Percentiles rank a stretch among this genome's conserved stretches.
phyloP scores from a whole-genome alignment of 306 rosid genomes.

The Myrica gale region DNA sequence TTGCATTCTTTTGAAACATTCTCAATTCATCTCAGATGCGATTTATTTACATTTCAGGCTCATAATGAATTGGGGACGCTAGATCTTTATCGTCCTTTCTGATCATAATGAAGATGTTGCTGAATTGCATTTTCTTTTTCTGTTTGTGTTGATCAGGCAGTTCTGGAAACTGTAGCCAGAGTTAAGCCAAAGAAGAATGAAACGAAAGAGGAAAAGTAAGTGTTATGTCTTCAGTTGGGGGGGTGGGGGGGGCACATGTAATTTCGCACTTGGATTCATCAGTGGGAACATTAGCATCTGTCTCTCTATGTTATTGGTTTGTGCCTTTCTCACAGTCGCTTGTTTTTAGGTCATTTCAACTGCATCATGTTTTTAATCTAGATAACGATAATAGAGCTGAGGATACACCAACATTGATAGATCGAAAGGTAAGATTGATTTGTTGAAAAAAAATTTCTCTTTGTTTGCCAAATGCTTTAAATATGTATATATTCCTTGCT shows the following conservation, averaged over 20 bases:
- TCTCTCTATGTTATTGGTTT: conserved; percentile 12
- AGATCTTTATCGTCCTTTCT: not conserved
- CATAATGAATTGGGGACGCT: not conserved
- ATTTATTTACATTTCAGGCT: conserved; percentile 18
- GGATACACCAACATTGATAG: conserved; percentile 92
- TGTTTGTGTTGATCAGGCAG: conserved; percentile 69
- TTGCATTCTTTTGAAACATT: conserved; percentile 5
- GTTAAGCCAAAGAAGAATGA: conserved; percentile 94
- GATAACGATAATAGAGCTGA: conserved; percentile 80
- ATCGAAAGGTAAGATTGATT: conserved; percentile 72
- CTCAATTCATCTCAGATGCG: not conserved
- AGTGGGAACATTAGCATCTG: conserved; percentile 10
- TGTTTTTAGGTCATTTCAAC: conserved; percentile 65
- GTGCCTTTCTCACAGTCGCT: not conserved
- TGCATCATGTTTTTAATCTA: conserved; percentile 77
- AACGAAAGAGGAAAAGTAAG: conserved; percentile 90
- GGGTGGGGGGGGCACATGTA: conserved; percentile 7
- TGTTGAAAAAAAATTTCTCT: conserved; percentile 15
- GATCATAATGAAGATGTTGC: conserved; percentile 7
- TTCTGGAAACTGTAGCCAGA: conserved; percentile 96
- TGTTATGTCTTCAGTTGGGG: conserved; percentile 28
- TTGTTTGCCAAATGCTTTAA: conserved; percentile 7
- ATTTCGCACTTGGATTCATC: conserved; percentile 18
- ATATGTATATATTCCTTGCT: not conserved
- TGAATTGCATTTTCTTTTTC: conserved; percentile 16